Evolutionary conservation across 1,284 basidiomycete species (phyloP).

Genomic region (Boletus smithii): DNA sequence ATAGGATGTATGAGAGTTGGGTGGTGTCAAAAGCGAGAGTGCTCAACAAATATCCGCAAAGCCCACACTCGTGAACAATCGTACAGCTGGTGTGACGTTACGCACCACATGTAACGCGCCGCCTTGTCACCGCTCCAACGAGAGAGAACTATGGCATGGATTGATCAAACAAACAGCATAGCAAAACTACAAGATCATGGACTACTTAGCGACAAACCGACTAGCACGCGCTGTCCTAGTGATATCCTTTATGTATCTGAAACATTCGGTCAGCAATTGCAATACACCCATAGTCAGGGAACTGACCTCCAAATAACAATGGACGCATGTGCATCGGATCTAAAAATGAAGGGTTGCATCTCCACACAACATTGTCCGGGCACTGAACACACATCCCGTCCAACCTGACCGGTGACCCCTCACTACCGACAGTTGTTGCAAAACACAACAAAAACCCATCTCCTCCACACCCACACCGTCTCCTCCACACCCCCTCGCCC

Average conservation of each 20-base stretch:
- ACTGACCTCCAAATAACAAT: constrained; percentile 26
- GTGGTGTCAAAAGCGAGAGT: constrained; percentile 19
- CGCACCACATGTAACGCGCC: constrained; percentile 16
- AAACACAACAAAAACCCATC: constrained; percentile 3
- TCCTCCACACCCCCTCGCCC: constrained; percentile 44
- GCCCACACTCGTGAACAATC: constrained; percentile 13
- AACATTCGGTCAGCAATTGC: constrained; percentile 9
- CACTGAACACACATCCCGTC: constrained; percentile 4
- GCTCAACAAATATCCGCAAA: constrained; percentile 28
- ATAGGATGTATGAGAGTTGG: constrained; percentile 8
- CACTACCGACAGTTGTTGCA: constrained; percentile 5
- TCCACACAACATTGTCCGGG: constrained; percentile 8
- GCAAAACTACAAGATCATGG: constrained; percentile 26
- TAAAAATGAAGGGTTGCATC: constrained; percentile 6
- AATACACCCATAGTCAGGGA: neutral
- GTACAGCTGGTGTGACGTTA: constrained; percentile 28
- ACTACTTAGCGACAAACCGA: constrained; percentile 23
- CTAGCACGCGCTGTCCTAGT: constrained; percentile 7
- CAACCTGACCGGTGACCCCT: too few relatives aligned
- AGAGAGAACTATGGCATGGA: constrained; percentile 5
- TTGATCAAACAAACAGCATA: constrained; percentile 26
- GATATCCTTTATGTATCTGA: constrained; percentile 13
- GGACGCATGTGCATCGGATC: constrained; percentile 15
- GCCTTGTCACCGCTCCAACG: constrained; percentile 6
- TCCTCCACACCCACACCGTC: constrained; percentile 3